phyloP scores from a whole-genome alignment of 2,329 filamentous ascomycete species.

The Colletotrichum sansevieriae region DNA sequence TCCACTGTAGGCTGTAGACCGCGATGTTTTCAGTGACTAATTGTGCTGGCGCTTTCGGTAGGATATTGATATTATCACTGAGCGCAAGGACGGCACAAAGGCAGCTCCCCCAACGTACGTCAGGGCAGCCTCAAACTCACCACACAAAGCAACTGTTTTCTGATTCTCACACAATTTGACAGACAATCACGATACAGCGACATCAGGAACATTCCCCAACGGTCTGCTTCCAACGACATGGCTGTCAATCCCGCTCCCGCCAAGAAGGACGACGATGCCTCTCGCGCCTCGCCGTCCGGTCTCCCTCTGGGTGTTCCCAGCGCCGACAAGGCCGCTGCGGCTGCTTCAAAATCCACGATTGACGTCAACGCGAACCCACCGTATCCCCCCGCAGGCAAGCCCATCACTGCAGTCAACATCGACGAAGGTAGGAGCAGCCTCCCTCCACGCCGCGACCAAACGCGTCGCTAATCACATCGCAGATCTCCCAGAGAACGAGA shows the following conservation, averaged over 20 bases:
- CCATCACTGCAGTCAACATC: conserved; percentile 81
- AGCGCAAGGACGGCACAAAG: conserved; percentile 74
- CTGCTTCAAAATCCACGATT: conserved; percentile 84
- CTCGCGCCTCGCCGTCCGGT: conserved; percentile 46
- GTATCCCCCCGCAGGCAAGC: conserved; percentile 84
- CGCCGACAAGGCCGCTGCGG: conserved; percentile 68
- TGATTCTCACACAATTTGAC: conserved; percentile 7
- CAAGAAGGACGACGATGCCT: conserved; percentile 60
- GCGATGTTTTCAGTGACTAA: conserved; percentile 3
- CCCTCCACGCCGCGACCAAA: not conserved
- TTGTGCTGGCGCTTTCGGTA: conserved; percentile 46
- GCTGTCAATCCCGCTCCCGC: conserved; percentile 59
- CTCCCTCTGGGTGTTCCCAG: conserved; percentile 53
- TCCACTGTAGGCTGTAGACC: not conserved
- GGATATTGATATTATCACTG: conserved; percentile 78
- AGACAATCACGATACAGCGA: conserved; percentile 75
- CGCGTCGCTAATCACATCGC: conserved; percentile 16
- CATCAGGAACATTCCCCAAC: conserved; percentile 74
- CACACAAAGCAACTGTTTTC: no score
- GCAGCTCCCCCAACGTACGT: conserved; percentile 70
- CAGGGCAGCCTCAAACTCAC: not conserved
- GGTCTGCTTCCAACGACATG: conserved; percentile 66
- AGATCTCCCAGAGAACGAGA: conserved; percentile 84
- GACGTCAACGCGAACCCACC: conserved; percentile 87
- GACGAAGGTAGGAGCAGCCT: conserved; percentile 67